Evolutionary conservation across 2,329 filamentous ascomycete genomes (phyloP), one percentile per base, ranked within the genome.

Genomic region (Penicillium oxalicum): DNA sequence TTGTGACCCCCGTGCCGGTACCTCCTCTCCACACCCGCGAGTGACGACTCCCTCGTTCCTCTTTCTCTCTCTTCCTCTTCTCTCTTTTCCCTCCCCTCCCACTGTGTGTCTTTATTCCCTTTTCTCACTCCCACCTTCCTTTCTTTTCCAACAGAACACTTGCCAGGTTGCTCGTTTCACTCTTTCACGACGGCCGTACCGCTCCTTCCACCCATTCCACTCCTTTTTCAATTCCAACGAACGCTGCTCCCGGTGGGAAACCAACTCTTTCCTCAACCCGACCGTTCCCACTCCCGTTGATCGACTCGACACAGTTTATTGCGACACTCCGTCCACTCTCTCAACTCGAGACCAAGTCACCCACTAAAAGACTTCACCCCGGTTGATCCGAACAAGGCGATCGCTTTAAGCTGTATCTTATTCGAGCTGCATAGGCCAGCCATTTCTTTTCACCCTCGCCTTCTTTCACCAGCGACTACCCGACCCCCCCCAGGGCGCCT

Each of bases 181-280:
- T 77, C 74, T 65, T 77, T 77, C 66, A 75, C 72, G 73, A 72
- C 71, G 66, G 63, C 68, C 68, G 64, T 67, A 67, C 64, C 66
- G 70, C 70, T 61, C 54, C 54, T 61, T 58, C 54, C 54, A 18
- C 36, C 44, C 32, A 35, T 36, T 39, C 45, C 40, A 26, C 45
- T 52, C 53, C 11, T 32, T 54, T 51, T 66, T 66, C 66, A 61
- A 65, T 67, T 70, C 65, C 62, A 51, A 50, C 40, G 58, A 57
- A 54, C 61, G 53, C 56, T 59, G 55, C 56, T 44, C 47, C 44
- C 50, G 52, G 42, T 39, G 29, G 29, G 29, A 32, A 32, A 4
- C 44, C 13, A 37, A 39, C 57, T 43, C 44, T 41, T 51, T 52
- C 44, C 41, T 39, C 28, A 42, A 44, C 48, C 28, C 37, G 44